A percentile compares a stretch with the other conserved stretches of the same genome.
These are phyloP conservation scores for Cordyceps farinosa DNA, from an alignment of 2,329 filamentous ascomycete species.

Conservation along the genomic window DNA sequence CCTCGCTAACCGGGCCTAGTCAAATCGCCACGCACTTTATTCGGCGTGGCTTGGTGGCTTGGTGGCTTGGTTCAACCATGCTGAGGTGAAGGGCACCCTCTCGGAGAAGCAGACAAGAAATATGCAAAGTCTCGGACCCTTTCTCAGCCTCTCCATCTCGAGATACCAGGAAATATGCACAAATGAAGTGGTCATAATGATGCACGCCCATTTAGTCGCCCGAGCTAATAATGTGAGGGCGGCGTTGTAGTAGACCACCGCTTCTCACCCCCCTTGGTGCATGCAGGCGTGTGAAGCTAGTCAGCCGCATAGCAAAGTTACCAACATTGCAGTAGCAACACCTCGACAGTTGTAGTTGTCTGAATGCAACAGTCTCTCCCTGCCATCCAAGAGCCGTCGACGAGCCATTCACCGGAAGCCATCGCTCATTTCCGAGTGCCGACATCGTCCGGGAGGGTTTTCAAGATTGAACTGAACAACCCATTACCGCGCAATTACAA, in stretches of 20 bases:
- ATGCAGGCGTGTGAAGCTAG: neutral
- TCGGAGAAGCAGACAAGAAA: too few species aligned
- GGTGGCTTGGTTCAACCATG: too few species aligned
- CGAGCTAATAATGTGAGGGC: neutral
- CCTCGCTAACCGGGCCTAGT: neutral
- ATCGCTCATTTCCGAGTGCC: neutral
- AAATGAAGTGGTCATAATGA: neutral
- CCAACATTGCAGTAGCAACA: neutral
- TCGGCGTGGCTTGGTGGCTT: too few species aligned
- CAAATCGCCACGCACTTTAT: neutral
- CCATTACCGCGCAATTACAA: neutral
- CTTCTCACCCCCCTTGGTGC: neutral
- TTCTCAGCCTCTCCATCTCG: neutral
- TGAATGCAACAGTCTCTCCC: neutral
- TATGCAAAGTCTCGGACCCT: neutral
- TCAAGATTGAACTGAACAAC: neutral
- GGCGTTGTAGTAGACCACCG: neutral
- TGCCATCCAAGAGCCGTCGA: neutral
- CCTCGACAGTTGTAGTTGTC: neutral
- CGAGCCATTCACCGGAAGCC: neutral
- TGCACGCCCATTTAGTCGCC: neutral
- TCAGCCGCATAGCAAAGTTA: neutral
- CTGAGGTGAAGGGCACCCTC: too few species aligned
- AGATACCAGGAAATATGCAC: neutral
- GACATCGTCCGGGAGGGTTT: too few species aligned